Conservation (phyloP, 495 filamentous ascomycete species). For the Talaromyces wortmannii region DNA sequence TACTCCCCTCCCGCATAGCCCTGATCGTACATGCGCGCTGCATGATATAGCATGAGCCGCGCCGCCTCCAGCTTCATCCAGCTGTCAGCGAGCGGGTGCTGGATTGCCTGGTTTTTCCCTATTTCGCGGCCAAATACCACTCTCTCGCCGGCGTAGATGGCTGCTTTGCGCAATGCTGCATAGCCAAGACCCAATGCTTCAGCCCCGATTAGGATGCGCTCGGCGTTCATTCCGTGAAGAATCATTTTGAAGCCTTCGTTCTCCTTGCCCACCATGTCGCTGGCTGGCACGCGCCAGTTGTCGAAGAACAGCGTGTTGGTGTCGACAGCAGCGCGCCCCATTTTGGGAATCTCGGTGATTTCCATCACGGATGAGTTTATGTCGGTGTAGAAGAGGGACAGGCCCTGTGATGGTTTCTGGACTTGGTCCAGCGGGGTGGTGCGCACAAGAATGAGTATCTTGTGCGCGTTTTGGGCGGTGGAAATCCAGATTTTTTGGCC, state of each 20-base stretch:
- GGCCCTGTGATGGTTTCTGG: constrained; percentile 49
- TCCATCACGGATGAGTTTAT: constrained; percentile 45
- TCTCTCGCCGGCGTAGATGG: constrained; percentile 61
- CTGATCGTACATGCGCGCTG: constrained; percentile 63
- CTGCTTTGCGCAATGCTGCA: constrained; percentile 57
- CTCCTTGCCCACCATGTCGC: constrained; percentile 60
- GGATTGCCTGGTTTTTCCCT: constrained; percentile 68
- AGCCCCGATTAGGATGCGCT: constrained; percentile 68
- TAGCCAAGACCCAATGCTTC: constrained; percentile 76
- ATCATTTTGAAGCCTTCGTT: constrained; percentile 71
- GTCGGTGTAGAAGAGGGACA: constrained; percentile 61
- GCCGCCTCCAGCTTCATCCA: constrained; percentile 78
- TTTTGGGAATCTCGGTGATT: constrained; percentile 59
- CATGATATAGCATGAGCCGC: constrained; percentile 72
- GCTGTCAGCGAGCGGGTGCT: constrained; percentile 65
- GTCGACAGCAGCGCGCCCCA: constrained; percentile 73
- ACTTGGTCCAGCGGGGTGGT: constrained; percentile 51
- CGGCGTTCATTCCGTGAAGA: constrained; percentile 79
- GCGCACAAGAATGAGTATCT: constrained; percentile 60
- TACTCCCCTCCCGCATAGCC: constrained; percentile 61
- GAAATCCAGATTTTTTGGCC: constrained; percentile 70
- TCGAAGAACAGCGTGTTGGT: constrained; percentile 84
- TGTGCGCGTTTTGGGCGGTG: constrained; percentile 55
- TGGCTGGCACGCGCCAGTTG: constrained; percentile 54
- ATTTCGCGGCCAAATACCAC: constrained; percentile 66